A percentile compares a stretch with the other conserved stretches of the same genome.
phyloP scores from a whole-genome alignment of 1,139 yeast species.

The Pichia sp. region DNA sequence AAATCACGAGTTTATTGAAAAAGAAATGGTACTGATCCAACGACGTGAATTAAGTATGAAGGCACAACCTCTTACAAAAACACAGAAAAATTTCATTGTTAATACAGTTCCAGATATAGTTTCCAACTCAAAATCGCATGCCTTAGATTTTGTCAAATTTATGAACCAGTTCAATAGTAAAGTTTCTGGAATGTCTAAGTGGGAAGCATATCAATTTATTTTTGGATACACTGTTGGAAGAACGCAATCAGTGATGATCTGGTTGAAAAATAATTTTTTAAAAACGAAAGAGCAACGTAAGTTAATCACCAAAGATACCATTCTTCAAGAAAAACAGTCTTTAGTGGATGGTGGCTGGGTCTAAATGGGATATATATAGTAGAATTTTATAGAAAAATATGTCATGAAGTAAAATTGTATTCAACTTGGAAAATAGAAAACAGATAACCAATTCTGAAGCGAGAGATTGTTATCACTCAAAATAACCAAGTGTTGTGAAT shows the following conservation, averaged over 20 bases:
- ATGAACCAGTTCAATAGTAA: slow-evolving; percentile 23
- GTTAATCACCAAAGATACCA: slow-evolving; percentile 6
- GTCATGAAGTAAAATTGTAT: too few relatives aligned
- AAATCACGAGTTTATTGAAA: slow-evolving; percentile 1
- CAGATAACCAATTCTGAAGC: too few relatives aligned
- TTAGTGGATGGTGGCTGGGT: slow-evolving; percentile 11
- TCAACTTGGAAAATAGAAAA: too few relatives aligned
- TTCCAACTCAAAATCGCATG: slow-evolving; percentile 7
- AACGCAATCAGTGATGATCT: slow-evolving; percentile 22
- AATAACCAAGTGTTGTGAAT: neutral
- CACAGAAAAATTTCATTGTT: slow-evolving; percentile 12
- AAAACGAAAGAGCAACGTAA: slow-evolving; percentile 21
- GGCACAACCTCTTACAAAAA: slow-evolving; percentile 1
- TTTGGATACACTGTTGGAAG: slow-evolving; percentile 37
- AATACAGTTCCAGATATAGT: slow-evolving; percentile 19
- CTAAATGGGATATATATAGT: neutral
- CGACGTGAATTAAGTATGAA: slow-evolving; percentile 1
- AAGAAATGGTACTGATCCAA: neutral
- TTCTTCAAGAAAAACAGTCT: slow-evolving; percentile 2
- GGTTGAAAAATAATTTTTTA: slow-evolving; percentile 23
- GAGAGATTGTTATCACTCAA: neutral
- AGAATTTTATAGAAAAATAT: too few relatives aligned
- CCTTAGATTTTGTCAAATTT: slow-evolving; percentile 15
- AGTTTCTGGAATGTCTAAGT: slow-evolving; percentile 29
- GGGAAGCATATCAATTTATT: slow-evolving; percentile 40